These are phyloP conservation scores for Beauveria caledonica DNA, from an alignment of 2,329 filamentous ascomycete species.

Conservation along the genomic window DNA sequence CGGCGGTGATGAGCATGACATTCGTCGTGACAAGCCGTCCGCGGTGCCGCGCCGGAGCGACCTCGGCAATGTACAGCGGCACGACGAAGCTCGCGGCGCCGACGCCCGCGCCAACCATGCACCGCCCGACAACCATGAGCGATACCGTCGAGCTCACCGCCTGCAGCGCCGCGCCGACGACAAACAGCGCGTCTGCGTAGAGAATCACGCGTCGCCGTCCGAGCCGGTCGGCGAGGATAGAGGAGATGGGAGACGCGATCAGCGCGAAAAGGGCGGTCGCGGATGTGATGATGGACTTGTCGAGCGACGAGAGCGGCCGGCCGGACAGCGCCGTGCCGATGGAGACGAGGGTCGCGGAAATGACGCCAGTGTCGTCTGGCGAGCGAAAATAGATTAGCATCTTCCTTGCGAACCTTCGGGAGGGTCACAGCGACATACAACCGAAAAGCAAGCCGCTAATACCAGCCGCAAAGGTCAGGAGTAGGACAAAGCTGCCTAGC, in stretches of 20 bases:
- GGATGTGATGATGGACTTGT: slow-evolving; percentile 65
- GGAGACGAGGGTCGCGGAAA: slow-evolving; percentile 59
- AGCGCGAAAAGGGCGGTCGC: slow-evolving; percentile 60
- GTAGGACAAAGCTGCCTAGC: slow-evolving; percentile 49
- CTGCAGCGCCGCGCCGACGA: slow-evolving; percentile 59
- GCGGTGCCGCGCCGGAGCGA: slow-evolving; percentile 67
- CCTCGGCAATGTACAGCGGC: slow-evolving; percentile 81
- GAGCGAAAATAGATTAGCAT: not conserved
- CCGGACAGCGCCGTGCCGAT: slow-evolving; percentile 51
- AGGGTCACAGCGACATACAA: slow-evolving; percentile 38
- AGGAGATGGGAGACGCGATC: slow-evolving; percentile 54
- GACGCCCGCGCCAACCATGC: slow-evolving; percentile 63
- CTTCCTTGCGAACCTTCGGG: not conserved
- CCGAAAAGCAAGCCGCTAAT: slow-evolving; percentile 62
- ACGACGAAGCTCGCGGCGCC: slow-evolving; percentile 75
- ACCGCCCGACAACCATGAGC: slow-evolving; percentile 59
- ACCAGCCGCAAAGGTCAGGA: slow-evolving; percentile 55
- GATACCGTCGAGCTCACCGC: slow-evolving; percentile 48
- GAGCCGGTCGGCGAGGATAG: slow-evolving; percentile 52
- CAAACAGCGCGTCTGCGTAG: slow-evolving; percentile 58
- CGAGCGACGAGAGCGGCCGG: slow-evolving; percentile 49
- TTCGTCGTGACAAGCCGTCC: slow-evolving; percentile 77
- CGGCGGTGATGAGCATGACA: slow-evolving; percentile 74
- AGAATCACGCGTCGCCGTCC: slow-evolving; percentile 57
- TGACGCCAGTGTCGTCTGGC: slow-evolving; percentile 58